These are phyloP conservation scores for Pontederia crassipes DNA, from an alignment of 176 grass and related monocot species.

Conservation along the genomic window DNA sequence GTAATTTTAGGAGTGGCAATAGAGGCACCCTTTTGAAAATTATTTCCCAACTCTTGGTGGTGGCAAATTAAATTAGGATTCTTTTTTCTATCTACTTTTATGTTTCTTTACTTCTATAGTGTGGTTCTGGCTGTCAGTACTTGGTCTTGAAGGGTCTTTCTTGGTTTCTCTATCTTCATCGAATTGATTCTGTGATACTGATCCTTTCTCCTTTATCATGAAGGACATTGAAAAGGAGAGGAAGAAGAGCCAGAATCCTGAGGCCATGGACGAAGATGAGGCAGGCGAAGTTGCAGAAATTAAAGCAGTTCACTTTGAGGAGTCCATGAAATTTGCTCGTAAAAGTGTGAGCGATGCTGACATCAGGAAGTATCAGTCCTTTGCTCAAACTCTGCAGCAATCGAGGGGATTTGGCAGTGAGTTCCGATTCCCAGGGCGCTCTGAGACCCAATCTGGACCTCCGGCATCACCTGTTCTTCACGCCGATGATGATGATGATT, in stretches of 20 bases:
- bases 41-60: no score
- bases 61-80: no score
- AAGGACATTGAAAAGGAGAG: conserved; percentile 17
- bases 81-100: no score
- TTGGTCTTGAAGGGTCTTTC: background rate
- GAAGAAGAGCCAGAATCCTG: conserved; percentile 14
- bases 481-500: conserved; percentile 15
- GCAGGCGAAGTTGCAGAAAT: conserved; percentile 11
- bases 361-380: conserved; percentile 17
- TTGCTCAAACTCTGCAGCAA: conserved; percentile 20
- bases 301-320: conserved; percentile 18
- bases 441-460: background rate
- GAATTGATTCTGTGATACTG: background rate
- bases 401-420: conserved; percentile 13
- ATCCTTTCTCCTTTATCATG: background rate
- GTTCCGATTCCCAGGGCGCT: conserved; percentile 14
- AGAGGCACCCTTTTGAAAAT: no score
- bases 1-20: no score
- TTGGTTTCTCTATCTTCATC: background rate
- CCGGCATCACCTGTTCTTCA: background rate
- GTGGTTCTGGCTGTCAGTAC: background rate
- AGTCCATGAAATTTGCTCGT: conserved; percentile 15
- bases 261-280: conserved; percentile 20
- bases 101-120: background rate
- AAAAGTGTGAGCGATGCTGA: conserved; percentile 17